A percentile compares a stretch with the other conserved stretches of the same genome.
phyloP scores from a whole-genome alignment of 2,329 filamentous ascomycete species.

The Monosporascus sp. region DNA sequence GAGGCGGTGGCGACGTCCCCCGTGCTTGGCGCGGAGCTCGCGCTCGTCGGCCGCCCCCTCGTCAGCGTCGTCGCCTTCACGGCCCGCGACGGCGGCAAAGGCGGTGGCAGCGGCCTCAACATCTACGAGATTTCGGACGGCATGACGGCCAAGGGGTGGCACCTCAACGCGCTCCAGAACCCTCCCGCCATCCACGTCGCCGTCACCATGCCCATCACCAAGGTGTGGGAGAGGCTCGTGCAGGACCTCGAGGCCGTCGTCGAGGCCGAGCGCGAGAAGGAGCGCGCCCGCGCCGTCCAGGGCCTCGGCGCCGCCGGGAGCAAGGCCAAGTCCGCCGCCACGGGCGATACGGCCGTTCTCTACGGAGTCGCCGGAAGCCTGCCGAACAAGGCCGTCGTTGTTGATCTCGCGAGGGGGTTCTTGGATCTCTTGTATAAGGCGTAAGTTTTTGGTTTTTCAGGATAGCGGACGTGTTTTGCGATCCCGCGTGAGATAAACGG shows the following conservation, averaged over 20 bases:
- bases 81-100: slow-evolving; percentile 49
- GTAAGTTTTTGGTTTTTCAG: slow-evolving; percentile 30
- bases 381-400: slow-evolving; percentile 92
- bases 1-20: slow-evolving; percentile 66
- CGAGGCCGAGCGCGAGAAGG: slow-evolving; percentile 74
- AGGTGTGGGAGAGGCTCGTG: slow-evolving; percentile 74
- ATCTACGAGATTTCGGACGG: slow-evolving; percentile 92
- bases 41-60: slow-evolving; percentile 76
- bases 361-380: slow-evolving; percentile 94
- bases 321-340: slow-evolving; percentile 69
- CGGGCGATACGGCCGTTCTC: slow-evolving; percentile 77
- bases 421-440: slow-evolving; percentile 90
- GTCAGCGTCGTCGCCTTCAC: slow-evolving; percentile 88
- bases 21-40: slow-evolving; percentile 64
- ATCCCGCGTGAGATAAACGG: too few species aligned
- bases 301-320: slow-evolving; percentile 57
- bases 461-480: too few species aligned
- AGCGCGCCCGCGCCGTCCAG: slow-evolving; percentile 64
- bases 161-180: slow-evolving; percentile 88
- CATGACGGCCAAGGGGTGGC: slow-evolving; percentile 83
- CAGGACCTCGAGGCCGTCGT: slow-evolving; percentile 63
- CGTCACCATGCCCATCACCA: slow-evolving; percentile 80
- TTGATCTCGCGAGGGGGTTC: slow-evolving; percentile 84
- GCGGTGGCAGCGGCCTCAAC: slow-evolving; percentile 50
- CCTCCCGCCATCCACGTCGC: slow-evolving; percentile 92